Conservation (phyloP, 2,329 filamentous ascomycete genomes). For the Penicillium sp. region DNA sequence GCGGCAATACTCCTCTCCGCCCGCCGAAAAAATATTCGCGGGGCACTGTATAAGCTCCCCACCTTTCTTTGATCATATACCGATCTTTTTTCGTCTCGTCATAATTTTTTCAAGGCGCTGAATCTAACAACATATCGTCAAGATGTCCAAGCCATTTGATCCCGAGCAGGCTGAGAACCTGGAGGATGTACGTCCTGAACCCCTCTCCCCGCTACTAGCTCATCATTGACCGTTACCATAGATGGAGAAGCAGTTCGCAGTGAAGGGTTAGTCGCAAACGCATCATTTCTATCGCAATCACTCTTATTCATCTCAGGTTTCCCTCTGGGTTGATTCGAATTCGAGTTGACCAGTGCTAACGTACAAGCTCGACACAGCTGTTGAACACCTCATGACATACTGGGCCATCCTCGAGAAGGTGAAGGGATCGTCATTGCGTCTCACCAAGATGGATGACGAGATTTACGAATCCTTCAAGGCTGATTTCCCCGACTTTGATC, state of each 20-base stretch:
- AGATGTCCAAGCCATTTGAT: slow-evolving; percentile 52
- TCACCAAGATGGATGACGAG: slow-evolving; percentile 94
- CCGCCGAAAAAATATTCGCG: slow-evolving; percentile 40
- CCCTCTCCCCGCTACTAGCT: not conserved
- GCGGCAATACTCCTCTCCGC: slow-evolving; percentile 33
- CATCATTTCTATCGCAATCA: not conserved
- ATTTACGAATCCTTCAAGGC: slow-evolving; percentile 86
- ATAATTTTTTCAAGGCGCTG: slow-evolving; percentile 2
- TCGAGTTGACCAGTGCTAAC: slow-evolving; percentile 11
- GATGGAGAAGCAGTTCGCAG: slow-evolving; percentile 99
- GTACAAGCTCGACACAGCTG: slow-evolving; percentile 54
- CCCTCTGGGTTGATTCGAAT: not conserved
- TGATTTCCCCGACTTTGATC: slow-evolving; percentile 92
- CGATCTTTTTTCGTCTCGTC: slow-evolving; percentile 6
- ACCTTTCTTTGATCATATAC: slow-evolving; percentile 12
- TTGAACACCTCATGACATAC: slow-evolving; percentile 96
- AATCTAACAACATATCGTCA: slow-evolving; percentile 19
- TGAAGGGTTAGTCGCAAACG: slow-evolving; percentile 68
- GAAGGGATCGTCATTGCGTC: slow-evolving; percentile 81
- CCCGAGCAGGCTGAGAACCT: slow-evolving; percentile 70
- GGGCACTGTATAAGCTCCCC: slow-evolving; percentile 27
- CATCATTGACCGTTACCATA: slow-evolving; percentile 46
- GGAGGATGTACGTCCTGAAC: slow-evolving; percentile 61
- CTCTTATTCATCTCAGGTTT: no score
- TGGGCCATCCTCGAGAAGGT: slow-evolving; percentile 93